These are phyloP conservation scores for Bocquillonia castaneifolia DNA, from an alignment of 441 rosid species.

Conservation along the genomic window DNA sequence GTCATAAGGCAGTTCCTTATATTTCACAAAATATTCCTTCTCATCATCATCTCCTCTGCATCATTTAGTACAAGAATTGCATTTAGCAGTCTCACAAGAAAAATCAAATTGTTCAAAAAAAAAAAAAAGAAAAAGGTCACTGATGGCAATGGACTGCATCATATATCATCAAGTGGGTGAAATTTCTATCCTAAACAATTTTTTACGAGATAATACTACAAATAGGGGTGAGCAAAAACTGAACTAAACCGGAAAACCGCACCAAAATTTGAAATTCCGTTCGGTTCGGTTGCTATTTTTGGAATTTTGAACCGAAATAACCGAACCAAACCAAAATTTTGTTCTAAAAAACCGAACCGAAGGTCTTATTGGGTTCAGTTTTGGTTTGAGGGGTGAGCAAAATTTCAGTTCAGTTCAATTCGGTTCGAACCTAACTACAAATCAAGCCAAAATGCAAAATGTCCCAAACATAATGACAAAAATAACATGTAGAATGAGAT, in stretches of 20 bases:
- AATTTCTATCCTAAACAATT: background rate
- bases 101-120: background rate
- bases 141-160: background rate
- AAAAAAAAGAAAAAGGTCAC: background rate
- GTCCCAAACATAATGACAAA: background rate
- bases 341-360: too few relatives aligned
- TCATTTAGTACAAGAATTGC: conserved; percentile 27
- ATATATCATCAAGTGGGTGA: background rate
- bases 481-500: background rate
- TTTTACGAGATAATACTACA: background rate
- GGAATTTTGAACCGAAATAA: too few relatives aligned
- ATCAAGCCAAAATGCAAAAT: background rate
- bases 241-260: too few relatives aligned
- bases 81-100: background rate
- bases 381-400: too few relatives aligned
- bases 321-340: too few relatives aligned
- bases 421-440: too few relatives aligned
- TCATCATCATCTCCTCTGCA: conserved; percentile 79
- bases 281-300: too few relatives aligned
- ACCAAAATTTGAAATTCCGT: too few relatives aligned
- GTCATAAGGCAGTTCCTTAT: conserved; percentile 91
- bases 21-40: conserved; percentile 88
- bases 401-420: too few relatives aligned
- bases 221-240: too few relatives aligned
- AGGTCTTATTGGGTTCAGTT: too few relatives aligned